phyloP scores from a whole-genome alignment of 2,329 filamentous ascomycete species.

The Trichoderma gracile region DNA sequence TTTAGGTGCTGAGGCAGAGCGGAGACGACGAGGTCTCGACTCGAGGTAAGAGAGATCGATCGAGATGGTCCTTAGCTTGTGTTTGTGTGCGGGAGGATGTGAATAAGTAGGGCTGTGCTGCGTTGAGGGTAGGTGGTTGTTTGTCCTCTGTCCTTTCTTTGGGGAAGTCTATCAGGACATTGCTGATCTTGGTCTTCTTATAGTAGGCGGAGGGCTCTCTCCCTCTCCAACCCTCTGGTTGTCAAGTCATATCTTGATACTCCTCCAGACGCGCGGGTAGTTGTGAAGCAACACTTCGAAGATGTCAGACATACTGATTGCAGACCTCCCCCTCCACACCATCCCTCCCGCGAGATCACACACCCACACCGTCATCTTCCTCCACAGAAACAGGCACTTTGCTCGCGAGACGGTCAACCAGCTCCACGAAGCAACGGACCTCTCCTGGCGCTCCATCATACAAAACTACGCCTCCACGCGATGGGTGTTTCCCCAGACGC shows the following conservation, averaged over 20 bases:
- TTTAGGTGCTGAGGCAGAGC: background rate
- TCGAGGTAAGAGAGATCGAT: conserved; percentile 3
- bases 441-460: conserved; percentile 18
- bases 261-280: background rate
- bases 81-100: background rate
- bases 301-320: conserved; percentile 4
- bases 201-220: background rate
- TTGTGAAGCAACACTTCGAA: no score
- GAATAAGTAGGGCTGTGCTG: background rate
- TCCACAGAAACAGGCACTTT: conserved; percentile 6
- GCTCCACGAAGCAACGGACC: conserved; percentile 16
- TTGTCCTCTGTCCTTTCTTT: background rate
- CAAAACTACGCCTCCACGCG: conserved; percentile 20
- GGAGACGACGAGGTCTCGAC: conserved; percentile 2
- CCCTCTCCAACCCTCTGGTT: background rate
- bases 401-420: conserved; percentile 1
- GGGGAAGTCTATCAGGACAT: background rate
- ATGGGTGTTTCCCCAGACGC: conserved; percentile 24
- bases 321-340: conserved; percentile 19
- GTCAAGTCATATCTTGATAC: background rate
- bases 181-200: background rate
- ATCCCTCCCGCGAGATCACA: conserved; percentile 20
- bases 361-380: conserved; percentile 22
- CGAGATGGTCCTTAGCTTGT: background rate
- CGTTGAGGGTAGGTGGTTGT: background rate